phyloP scores from a whole-genome alignment of 106 monocot species.

The Phalaenopsis aphrodite region DNA sequence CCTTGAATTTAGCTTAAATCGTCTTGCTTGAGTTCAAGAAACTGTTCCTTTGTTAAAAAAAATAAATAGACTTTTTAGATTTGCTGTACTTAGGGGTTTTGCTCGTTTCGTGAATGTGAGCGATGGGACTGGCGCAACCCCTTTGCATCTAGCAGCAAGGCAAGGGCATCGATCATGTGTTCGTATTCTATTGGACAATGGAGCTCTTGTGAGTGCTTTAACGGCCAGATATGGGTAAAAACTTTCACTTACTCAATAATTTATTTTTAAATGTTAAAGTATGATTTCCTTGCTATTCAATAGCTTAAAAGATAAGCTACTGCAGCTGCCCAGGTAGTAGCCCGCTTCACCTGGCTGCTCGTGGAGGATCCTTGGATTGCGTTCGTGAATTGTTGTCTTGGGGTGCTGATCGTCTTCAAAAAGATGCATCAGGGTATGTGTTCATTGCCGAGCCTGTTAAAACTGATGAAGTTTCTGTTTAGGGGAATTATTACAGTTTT shows the following conservation, averaged over 20 bases:
- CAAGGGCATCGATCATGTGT: slow-evolving; percentile 38
- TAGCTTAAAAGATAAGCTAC: background rate
- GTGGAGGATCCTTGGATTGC: slow-evolving; percentile 44
- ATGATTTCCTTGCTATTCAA: background rate
- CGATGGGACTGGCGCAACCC: slow-evolving; percentile 61
- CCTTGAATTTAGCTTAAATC: background rate
- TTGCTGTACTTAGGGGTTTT: slow-evolving; percentile 53
- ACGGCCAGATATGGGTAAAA: slow-evolving; percentile 52
- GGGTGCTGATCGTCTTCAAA: slow-evolving; percentile 51
- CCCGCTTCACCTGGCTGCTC: slow-evolving; percentile 50
- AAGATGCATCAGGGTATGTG: slow-evolving; percentile 44
- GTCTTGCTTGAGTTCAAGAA: background rate
- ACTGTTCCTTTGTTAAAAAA: background rate
- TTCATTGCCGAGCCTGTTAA: background rate
- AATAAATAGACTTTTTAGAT: background rate
- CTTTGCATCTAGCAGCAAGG: slow-evolving; percentile 68
- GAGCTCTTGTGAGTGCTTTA: slow-evolving; percentile 62
- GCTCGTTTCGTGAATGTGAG: slow-evolving; percentile 75
- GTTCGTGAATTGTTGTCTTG: slow-evolving; percentile 45
- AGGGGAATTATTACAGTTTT: no score
- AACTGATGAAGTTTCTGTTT: background rate
- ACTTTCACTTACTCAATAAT: background rate
- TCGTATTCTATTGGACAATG: slow-evolving; percentile 54
- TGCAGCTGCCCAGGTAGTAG: slow-evolving; percentile 51
- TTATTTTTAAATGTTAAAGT: background rate